A percentile compares a stretch with the other conserved stretches of the same genome.
phyloP scores from a whole-genome alignment of 345 rosid genomes.

The Pistacia atlantica region DNA sequence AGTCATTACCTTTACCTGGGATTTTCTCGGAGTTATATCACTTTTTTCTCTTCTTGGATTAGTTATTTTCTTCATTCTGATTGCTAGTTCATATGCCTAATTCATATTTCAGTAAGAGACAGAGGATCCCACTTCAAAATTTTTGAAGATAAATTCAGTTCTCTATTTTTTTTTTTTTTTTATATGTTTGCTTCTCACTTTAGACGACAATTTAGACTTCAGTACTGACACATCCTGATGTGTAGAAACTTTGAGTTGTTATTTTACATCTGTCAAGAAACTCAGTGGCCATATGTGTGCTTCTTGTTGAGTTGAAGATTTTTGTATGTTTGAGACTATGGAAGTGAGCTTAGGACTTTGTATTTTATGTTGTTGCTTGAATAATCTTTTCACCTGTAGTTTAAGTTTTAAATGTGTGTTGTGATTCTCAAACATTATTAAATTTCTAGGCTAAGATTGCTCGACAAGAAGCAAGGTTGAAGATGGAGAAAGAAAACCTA shows the following conservation, averaged over 20 bases:
- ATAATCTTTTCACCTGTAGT: neutral
- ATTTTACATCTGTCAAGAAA: neutral
- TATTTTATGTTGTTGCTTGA: neutral
- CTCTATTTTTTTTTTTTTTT: neutral
- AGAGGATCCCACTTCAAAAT: neutral
- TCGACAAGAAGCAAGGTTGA: conserved; percentile 91
- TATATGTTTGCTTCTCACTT: no score
- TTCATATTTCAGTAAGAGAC: neutral
- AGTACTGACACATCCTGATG: no score
- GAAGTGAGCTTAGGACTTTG: neutral
- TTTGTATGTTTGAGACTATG: neutral
- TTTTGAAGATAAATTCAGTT: neutral
- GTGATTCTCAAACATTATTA: neutral
- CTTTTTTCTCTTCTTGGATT: no score
- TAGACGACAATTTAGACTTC: no score
- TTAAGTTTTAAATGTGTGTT: neutral
- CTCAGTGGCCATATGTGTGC: neutral
- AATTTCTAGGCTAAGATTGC: conserved; percentile 77
- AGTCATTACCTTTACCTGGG: no score
- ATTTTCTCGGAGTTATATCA: no score
- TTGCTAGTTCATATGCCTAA: neutral
- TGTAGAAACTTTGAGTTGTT: no score
- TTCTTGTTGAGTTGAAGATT: neutral
- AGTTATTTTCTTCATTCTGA: no score
- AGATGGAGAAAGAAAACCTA: conserved; percentile 92